Evolutionary conservation across 2,329 filamentous ascomycete species (phyloP), one percentile per base, ranked within the genome.

Genomic region (Pseudogymnoascus sp.): DNA sequence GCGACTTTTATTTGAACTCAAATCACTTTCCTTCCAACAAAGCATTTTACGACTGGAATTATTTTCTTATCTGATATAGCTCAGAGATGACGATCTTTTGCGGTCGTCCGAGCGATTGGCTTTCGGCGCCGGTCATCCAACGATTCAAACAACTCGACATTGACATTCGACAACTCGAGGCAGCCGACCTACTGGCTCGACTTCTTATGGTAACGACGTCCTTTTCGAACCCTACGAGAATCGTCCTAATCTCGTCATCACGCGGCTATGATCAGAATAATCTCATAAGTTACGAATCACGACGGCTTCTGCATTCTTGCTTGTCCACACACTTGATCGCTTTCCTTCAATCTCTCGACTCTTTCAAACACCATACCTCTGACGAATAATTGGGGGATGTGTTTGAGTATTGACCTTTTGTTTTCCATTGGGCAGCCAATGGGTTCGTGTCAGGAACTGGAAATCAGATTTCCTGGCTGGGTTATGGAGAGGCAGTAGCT

Each of bases 211-310:
- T 44, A 63, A 65, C 69, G 69, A 71, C 65, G 66, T 69, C 70
- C 69, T 66, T 61, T 65, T 64, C 68, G 54, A 54, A 71, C 71
- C 70, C 66, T 63, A 71, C 70, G 71, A 73, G 71, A 72, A 72
- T 68, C 71, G 71, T 66, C 71, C 68, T 72, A 71, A 72, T 73
- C 71, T 73, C 71, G 70, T 70, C 67, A 68, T 70, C 69, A 71
- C 70, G 70, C 69, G 67, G 67, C 69, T 70, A 71, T 69, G 70
- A 72, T 70, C 70, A 62, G 62, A 62, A 66, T 66, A 63, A 68
- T 70, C 67, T 69, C 65, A 63, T 69, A 67, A 71, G 70, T 71
- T 68, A 72, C 69, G 67, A 70, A 65, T 60, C 40, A 60, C 59
- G 59, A 60, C 59, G 39, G 40, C 59, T 60, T 47, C 39, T 60